Base-by-base conservation (phyloP, 2,329 filamentous ascomycete species). In the Fusarium nematophilum region DNA sequence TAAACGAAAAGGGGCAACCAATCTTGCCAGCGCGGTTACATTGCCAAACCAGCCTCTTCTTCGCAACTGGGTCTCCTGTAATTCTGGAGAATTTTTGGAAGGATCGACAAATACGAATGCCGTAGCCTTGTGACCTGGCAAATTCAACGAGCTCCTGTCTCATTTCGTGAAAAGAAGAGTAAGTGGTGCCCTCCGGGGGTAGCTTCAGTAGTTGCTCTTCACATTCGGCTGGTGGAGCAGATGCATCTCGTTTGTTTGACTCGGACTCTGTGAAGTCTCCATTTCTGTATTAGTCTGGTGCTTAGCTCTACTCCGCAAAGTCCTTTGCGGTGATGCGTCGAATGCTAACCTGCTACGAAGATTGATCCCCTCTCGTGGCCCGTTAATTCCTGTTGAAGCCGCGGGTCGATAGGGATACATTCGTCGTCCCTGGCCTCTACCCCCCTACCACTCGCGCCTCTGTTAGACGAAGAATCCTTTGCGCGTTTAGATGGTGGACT, bases 241-340 rank as follows among this genome's bases (percentile, higher is more conserved):
- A 37, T 36, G 14, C 23, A 27, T 37, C 43, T 46, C 31, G 30
- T 37, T 27, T 36, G 21, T 46, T 34, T 37, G 43, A 27, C 15
- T 46, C 30, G 30, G 43, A 46, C 43, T 46, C 43, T 46, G 43
- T 45, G 11, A 46, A 36, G 43, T 36, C 43, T 46, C 31, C 31
- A 17, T 36, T 36, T 36, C 21, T 36, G 21, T 29, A 38, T 38
- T 38, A 38, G 36, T 38, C 36, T 38, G 18, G 36, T 38, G 36
- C 18, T 38, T 38, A 38, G 36, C 36, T 38, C 36, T 38, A 25
- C 36, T 38, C 36, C 36, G 36, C 36, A 38, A 38, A 38, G 36
- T n/a, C 36, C 36, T 38, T 38, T 38, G 36, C 36, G 36, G 36
- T 38, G 18, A 25, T 9, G 9, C 36, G 36, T 38, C 9, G 36